These are phyloP conservation scores for Xylaria sp. DNA, from an alignment of 2,329 filamentous ascomycete species.

Conservation along the genomic window DNA sequence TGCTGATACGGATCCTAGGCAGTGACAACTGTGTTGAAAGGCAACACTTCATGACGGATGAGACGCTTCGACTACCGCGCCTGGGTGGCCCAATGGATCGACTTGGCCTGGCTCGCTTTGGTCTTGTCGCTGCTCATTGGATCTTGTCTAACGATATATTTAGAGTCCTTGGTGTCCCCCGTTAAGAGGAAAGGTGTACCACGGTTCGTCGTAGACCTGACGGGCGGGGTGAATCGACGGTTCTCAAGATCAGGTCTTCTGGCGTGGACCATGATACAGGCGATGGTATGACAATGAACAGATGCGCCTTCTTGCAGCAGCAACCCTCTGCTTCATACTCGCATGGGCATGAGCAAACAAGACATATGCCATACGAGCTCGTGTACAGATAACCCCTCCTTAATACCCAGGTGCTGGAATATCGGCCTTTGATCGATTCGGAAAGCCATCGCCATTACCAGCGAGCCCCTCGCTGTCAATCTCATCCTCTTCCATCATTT, in stretches of 20 bases:
- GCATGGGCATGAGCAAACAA: too few relatives aligned
- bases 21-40: neutral
- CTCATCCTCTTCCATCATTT: slow-evolving; percentile 56
- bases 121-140: too few relatives aligned
- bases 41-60: neutral
- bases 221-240: neutral
- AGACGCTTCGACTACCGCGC: neutral
- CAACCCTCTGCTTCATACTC: too few relatives aligned
- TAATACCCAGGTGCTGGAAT: neutral
- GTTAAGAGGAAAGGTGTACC: neutral
- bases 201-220: neutral
- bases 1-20: neutral
- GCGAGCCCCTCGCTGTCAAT: slow-evolving; percentile 59
- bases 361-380: too few relatives aligned
- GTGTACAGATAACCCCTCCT: neutral
- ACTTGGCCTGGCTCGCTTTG: too few relatives aligned
- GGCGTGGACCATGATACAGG: too few relatives aligned
- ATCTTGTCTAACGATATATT: too few relatives aligned
- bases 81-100: neutral
- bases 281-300: too few relatives aligned
- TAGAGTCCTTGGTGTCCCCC: neutral
- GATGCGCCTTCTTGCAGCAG: too few relatives aligned
- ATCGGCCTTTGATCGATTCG: too few relatives aligned
- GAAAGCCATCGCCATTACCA: slow-evolving; percentile 57
- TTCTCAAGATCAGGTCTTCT: too few relatives aligned